Conservation (phyloP, 495 filamentous ascomycete genomes). For the Lophium mytilinum region DNA sequence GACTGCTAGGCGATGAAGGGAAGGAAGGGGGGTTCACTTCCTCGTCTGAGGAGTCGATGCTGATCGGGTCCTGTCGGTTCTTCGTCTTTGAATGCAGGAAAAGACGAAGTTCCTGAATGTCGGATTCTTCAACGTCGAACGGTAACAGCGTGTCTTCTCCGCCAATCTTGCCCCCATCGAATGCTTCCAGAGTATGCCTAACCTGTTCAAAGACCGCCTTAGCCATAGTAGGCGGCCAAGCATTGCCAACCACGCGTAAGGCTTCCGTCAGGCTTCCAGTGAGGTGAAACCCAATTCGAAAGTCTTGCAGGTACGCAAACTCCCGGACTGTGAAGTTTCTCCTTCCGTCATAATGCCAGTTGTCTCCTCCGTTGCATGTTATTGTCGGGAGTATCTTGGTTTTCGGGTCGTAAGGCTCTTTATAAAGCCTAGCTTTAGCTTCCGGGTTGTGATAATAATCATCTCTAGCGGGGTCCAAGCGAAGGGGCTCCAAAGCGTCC, state of each 20-base stretch:
- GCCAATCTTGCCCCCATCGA: slow-evolving; percentile 15
- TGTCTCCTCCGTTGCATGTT: slow-evolving; percentile 60
- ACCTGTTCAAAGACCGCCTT: slow-evolving; percentile 42
- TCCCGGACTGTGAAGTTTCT: slow-evolving; percentile 64
- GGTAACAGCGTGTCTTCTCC: slow-evolving; percentile 1
- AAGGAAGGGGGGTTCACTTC: too few relatives aligned
- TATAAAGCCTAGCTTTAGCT: slow-evolving; percentile 28
- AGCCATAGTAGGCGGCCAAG: slow-evolving; percentile 63
- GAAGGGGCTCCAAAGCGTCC: slow-evolving; percentile 15
- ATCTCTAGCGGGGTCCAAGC: background rate
- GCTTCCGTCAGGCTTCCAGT: slow-evolving; percentile 31
- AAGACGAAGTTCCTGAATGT: too few relatives aligned
- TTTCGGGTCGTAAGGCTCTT: slow-evolving; percentile 43
- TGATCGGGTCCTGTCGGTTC: too few relatives aligned
- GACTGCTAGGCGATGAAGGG: too few relatives aligned
- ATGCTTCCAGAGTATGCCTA: slow-evolving; percentile 17
- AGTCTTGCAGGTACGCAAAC: slow-evolving; percentile 57
- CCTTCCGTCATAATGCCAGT: slow-evolving; percentile 60
- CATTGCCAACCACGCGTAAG: slow-evolving; percentile 78
- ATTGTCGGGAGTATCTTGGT: slow-evolving; percentile 34
- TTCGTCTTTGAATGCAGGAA: too few relatives aligned
- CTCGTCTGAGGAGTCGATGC: too few relatives aligned
- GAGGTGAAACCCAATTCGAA: too few relatives aligned
- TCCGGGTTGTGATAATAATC: slow-evolving; percentile 16
- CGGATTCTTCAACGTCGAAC: background rate